Base-by-base conservation (phyloP, 2,329 filamentous ascomycete genomes). In the Neofusicoccum sp. region DNA sequence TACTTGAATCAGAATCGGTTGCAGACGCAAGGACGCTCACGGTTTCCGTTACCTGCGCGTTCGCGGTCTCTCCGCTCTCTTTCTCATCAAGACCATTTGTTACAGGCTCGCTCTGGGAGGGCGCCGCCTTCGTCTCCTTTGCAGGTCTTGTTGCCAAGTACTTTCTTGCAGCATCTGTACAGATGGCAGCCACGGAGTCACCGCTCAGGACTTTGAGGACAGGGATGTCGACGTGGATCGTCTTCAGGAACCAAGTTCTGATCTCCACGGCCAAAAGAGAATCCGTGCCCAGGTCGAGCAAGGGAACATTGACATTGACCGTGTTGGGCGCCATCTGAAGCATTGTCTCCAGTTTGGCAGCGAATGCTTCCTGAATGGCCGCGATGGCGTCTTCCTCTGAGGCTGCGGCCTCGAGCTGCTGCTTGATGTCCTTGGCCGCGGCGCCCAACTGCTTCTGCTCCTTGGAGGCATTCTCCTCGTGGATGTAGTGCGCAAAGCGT, bases 241-340 rank as follows among this genome's bases (percentile, higher is more conserved):
- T 70, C 58, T 80, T 79, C n/a, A 76, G 40, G 61, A 83, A 79
- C 81, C 81, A 84, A 2, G 76, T 68, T 0, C 80, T 76, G 2
- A 78, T 54, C 24, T 76, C 73, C 1, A 78, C 75, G 0, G 75
- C 73, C 11, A 76, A 58, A 1, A 78, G 63, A 2, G 75, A 77
- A 62, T 78, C 76, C 11, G 75, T 60, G 0, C 75, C 71, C 16
- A 74, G 68, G 4, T 45, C 7, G 4, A 58, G 3, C 16, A 58
- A 3, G 3, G 40, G 20, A 11, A 24, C 38, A 9, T 11, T n/a
- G 2, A 12, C 16, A 2, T 34, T 30, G 16, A 36, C 20, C 1
- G 31, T 36, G 11, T 31, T 16, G 1, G 33, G 33, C 6, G 26
- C 24, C 20, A 48, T 20, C 28, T 48, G 45, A 16, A 48, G 24